Evolutionary conservation across 331 rosid species (phyloP), one percentile per base, ranked within the genome.

Genomic region (Acacia pycnantha): DNA sequence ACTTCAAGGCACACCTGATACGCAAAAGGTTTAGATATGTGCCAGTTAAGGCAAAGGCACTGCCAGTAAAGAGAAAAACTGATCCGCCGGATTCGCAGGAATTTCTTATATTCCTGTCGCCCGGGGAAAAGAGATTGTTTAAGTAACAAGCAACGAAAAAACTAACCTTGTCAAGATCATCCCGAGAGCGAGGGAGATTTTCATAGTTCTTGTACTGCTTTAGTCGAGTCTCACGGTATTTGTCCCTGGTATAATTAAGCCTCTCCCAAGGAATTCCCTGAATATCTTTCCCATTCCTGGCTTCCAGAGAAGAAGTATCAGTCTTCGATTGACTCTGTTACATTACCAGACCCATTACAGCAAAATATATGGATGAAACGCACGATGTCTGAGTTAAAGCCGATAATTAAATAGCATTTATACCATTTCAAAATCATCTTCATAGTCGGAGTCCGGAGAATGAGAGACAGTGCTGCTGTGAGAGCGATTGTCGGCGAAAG

Each of bases 261-360:
- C 90, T 92, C 87, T 95, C 94, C 99, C 99, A 93, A 2, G 97
- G 97, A 73, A 95, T 93, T 59, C 99, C 99, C 74, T 95, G 99
- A 10, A 96, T 90, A 72, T 96, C 99, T 78, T 92, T 92, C 74
- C 99, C 98, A 22, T 90, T 89, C 81, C 94, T 79, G 10, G 94
- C 97, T 74, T 93, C 98, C 78, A 77, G 44, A 76, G 98, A 93
- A 13, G 98, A 85, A 27, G 99, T 96, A 71, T 96, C 99, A 29
- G 90, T 90, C 85, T 89, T 93, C 35, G 81, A 82, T 61, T 84
- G 87, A 71, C 87, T 86, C 99, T 93, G 91, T 59, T 22, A 70
- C 70, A 61, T 40, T 1, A 26, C 40, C 14, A 22, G 13, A 26
- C 24, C 14, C 58, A 71, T 71, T 46, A 71, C 22, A 22, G 26